Conservation (phyloP, 1,284 basidiomycete genomes). For the Cryptococcus depauperatus region DNA sequence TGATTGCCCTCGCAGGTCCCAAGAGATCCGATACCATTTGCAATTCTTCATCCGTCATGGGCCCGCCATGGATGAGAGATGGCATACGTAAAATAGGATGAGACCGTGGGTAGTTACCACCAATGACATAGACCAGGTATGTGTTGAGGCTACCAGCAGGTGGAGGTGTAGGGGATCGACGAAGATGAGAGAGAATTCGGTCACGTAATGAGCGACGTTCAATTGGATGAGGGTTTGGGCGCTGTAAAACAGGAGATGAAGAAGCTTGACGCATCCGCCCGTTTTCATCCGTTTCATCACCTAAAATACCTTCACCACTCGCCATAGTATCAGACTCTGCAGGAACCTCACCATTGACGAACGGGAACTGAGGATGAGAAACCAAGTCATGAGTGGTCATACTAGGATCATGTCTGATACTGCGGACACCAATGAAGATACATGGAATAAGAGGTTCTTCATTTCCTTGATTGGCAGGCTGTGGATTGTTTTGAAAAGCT, state of each 20-base stretch:
- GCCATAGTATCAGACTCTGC: conserved; percentile 1
- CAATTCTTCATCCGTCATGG: conserved; percentile 53
- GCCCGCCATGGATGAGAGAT: conserved; percentile 54
- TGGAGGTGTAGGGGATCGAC: conserved; percentile 2
- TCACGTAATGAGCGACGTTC: conserved; percentile 1
- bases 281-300: background rate
- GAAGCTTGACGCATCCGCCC: background rate
- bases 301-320: background rate
- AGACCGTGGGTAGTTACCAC: conserved; percentile 72
- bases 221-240: background rate
- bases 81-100: conserved; percentile 73
- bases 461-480: too few species aligned
- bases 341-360: conserved; percentile 32
- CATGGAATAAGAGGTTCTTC: conserved; percentile 34
- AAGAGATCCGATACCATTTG: conserved; percentile 57
- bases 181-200: background rate
- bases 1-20: conserved; percentile 51
- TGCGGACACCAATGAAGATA: conserved; percentile 42
- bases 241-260: background rate
- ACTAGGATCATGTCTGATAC: conserved; percentile 28
- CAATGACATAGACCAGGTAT: conserved; percentile 49
- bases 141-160: conserved; percentile 26
- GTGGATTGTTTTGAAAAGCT: too few species aligned
- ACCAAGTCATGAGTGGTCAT: conserved; percentile 36
- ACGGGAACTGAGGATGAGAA: conserved; percentile 34